A percentile compares a stretch with the other conserved stretches of the same genome.
Evolutionary conservation across 352 stramenopile genomes (phyloP).

Genomic region (Phytophthora podocarpi): DNA sequence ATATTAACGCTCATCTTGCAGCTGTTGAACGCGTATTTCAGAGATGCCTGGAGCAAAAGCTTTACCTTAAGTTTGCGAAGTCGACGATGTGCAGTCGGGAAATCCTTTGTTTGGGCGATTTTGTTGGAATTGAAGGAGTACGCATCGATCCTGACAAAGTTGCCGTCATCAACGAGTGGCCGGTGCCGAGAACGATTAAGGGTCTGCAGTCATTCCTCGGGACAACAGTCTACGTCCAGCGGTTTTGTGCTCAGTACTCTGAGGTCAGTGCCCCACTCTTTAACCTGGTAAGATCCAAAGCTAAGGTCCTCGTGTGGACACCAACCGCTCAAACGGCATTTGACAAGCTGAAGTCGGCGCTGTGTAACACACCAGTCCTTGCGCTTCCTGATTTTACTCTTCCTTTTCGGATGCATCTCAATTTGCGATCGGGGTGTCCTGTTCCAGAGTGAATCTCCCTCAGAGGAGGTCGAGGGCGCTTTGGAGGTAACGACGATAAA

Average conservation of each 20-base stretch:
- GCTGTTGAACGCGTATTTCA: not conserved
- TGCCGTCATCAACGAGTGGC: not conserved
- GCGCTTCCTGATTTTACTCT: not conserved
- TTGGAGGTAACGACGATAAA: not conserved
- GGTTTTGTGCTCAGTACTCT: not conserved
- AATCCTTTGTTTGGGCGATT: slow-evolving; percentile 2
- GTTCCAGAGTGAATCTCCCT: not conserved
- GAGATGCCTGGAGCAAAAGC: not conserved
- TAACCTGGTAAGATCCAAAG: not conserved
- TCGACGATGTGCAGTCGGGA: not conserved
- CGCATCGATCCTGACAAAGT: not conserved
- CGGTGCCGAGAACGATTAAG: not conserved
- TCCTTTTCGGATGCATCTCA: no score
- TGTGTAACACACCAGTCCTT: not conserved
- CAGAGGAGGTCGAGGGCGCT: slow-evolving; percentile 4
- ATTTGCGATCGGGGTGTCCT: no score
- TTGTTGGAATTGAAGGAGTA: not conserved
- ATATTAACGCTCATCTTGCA: not conserved
- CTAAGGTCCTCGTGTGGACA: not conserved
- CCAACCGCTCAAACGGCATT: not conserved
- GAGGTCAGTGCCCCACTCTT: not conserved
- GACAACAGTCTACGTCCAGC: not conserved
- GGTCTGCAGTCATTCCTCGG: not conserved
- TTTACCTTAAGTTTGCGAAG: not conserved
- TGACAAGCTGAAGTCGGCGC: not conserved